These are phyloP conservation scores for Seminavis robusta DNA, from an alignment of 108 stramenopile species.

Conservation along the genomic window DNA sequence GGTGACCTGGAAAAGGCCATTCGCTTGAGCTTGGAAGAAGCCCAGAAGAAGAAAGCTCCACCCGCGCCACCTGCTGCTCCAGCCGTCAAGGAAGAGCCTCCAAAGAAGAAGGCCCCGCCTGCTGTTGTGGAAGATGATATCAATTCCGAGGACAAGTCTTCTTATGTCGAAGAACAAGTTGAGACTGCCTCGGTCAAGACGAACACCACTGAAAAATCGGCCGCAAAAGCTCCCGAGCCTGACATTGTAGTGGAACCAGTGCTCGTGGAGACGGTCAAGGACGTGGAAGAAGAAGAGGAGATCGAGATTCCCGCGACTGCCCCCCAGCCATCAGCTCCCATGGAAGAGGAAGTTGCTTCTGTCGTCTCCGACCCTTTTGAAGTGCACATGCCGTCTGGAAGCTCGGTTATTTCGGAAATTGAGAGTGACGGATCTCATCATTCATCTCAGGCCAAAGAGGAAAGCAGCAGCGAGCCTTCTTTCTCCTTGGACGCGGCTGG, in stretches of 20 bases:
- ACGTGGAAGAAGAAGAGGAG: background rate
- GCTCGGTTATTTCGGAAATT: no score
- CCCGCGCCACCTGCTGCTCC: background rate
- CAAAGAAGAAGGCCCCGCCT: slow-evolving; percentile 1
- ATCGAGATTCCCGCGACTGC: background rate
- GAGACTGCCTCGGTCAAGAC: background rate
- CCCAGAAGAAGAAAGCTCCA: background rate
- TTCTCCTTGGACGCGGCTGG: slow-evolving; percentile 73
- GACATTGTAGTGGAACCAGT: background rate
- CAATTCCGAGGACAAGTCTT: background rate
- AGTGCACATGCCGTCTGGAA: no score
- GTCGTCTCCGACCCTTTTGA: no score
- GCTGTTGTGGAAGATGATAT: background rate
- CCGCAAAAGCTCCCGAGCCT: background rate
- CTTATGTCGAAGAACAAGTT: background rate
- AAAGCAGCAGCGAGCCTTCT: no score
- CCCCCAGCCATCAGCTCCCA: background rate
- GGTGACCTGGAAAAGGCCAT: background rate
- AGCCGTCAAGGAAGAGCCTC: background rate
- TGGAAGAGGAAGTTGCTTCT: background rate
- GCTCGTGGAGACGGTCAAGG: background rate
- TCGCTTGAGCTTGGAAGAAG: slow-evolving; percentile 3
- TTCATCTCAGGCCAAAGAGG: no score
- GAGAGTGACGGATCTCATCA: no score
- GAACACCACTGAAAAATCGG: background rate